phyloP scores from a whole-genome alignment of 495 filamentous ascomycete species.

The Podospora tetraspora region DNA sequence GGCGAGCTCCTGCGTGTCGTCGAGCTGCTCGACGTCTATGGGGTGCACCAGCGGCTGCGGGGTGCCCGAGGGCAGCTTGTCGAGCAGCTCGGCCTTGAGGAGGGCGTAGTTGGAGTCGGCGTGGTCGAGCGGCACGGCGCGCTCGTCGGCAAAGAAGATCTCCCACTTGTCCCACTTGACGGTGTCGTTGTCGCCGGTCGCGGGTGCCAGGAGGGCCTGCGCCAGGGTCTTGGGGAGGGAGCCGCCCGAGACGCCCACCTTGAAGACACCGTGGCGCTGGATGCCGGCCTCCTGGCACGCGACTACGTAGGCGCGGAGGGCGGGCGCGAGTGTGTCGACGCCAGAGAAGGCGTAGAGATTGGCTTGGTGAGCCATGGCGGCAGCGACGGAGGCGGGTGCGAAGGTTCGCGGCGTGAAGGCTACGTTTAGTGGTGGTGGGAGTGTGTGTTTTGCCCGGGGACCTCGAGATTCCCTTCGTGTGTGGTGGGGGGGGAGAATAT shows the following conservation, averaged over 20 bases:
- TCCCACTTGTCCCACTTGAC: slow-evolving; percentile 85
- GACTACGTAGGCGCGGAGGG: slow-evolving; percentile 76
- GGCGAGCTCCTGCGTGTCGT: slow-evolving; percentile 85
- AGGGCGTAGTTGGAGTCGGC: slow-evolving; percentile 90
- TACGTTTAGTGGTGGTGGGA: background rate
- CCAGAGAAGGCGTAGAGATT: slow-evolving; percentile 78
- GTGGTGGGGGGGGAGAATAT: background rate
- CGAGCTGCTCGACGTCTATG: slow-evolving; percentile 65
- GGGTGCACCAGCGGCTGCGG: slow-evolving; percentile 67
- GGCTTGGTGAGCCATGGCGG: slow-evolving; percentile 63
- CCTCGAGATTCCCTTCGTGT: background rate
- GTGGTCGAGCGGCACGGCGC: slow-evolving; percentile 85
- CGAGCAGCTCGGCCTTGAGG: slow-evolving; percentile 77
- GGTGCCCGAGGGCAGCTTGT: slow-evolving; percentile 68
- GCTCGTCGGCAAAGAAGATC: slow-evolving; percentile 97
- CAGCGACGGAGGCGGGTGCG: slow-evolving; percentile 18
- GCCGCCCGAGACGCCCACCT: slow-evolving; percentile 88
- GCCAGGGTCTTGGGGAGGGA: slow-evolving; percentile 86
- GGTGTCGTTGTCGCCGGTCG: slow-evolving; percentile 57
- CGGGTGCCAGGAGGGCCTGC: slow-evolving; percentile 61
- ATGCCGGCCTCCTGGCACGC: slow-evolving; percentile 72
- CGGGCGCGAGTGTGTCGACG: slow-evolving; percentile 60
- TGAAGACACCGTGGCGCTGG: slow-evolving; percentile 75
- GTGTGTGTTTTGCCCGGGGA: background rate
- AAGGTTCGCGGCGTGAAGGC: background rate